A percentile compares a stretch with the other conserved stretches of the same genome.
These are phyloP conservation scores for Tylopilus felleus DNA, from an alignment of 768 basidiomycete genomes.

Conservation along the genomic window DNA sequence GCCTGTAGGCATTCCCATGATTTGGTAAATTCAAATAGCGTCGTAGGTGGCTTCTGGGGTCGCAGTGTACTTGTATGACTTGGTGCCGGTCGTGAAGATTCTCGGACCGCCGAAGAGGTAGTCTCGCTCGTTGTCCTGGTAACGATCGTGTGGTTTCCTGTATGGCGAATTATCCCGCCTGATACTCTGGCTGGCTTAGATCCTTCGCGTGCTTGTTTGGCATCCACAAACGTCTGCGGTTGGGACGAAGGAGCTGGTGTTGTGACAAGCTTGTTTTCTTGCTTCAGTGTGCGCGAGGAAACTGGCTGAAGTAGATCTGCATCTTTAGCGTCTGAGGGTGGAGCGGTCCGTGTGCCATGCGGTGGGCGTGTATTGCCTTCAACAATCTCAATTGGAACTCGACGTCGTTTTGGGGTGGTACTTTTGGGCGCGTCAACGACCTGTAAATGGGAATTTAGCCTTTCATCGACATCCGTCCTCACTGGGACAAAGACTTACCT, in stretches of 20 bases:
- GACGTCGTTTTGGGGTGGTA: conserved; percentile 42
- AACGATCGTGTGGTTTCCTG: conserved; percentile 61
- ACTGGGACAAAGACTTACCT: conserved; percentile 19
- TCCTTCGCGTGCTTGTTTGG: conserved; percentile 52
- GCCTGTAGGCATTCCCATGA: conserved; percentile 49
- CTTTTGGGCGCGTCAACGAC: background rate
- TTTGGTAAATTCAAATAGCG: conserved; percentile 61
- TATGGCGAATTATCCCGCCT: conserved; percentile 69
- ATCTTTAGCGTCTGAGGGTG: conserved; percentile 6
- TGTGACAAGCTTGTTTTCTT: conserved; percentile 13
- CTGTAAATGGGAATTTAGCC: conserved; percentile 12
- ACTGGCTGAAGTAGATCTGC: conserved; percentile 36
- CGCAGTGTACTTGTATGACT: conserved; percentile 1
- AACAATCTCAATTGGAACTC: conserved; percentile 62
- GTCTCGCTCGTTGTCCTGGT: conserved; percentile 27
- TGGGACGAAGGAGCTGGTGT: conserved; percentile 11
- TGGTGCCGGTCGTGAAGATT: background rate
- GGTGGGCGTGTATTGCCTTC: conserved; percentile 31
- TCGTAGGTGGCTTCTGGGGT: conserved; percentile 33
- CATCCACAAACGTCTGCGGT: conserved; percentile 51
- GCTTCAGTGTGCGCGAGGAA: conserved; percentile 35
- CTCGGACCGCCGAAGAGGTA: conserved; percentile 1
- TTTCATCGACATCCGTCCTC: background rate
- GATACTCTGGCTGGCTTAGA: conserved; percentile 47
- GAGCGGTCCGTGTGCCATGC: background rate